Percentiles rank a stretch among this genome's conserved stretches.
These are phyloP conservation scores for Cordyceps javanica DNA, from an alignment of 2,329 filamentous ascomycete species.

Conservation along the genomic window DNA sequence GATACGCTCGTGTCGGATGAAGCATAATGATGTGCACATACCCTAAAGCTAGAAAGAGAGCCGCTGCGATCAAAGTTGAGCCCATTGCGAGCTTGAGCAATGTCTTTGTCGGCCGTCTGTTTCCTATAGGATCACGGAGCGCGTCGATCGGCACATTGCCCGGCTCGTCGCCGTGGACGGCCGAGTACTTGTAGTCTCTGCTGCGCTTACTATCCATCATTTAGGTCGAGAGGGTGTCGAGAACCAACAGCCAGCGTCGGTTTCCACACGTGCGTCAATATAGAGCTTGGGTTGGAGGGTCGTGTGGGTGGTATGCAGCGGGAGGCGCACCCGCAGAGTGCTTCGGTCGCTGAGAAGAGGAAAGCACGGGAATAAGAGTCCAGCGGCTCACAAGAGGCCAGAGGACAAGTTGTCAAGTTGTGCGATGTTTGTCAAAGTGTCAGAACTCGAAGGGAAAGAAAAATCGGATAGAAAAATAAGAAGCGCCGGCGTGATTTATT, in stretches of 20 bases:
- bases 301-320: background rate
- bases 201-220: slow-evolving; percentile 5
- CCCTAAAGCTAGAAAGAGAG: slow-evolving; percentile 2
- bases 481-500: no score
- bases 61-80: slow-evolving; percentile 5
- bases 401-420: background rate
- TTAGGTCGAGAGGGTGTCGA: background rate
- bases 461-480: background rate
- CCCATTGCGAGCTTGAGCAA: background rate
- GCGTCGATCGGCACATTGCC: background rate
- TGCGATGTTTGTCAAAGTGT: background rate
- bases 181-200: slow-evolving; percentile 7
- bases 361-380: background rate
- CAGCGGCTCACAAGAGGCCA: background rate
- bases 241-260: background rate
- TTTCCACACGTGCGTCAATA: slow-evolving; percentile 2
- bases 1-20: background rate
- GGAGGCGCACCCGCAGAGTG: background rate
- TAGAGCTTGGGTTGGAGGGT: background rate
- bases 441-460: background rate
- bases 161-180: slow-evolving; percentile 2
- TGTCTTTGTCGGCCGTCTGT: background rate
- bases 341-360: background rate
- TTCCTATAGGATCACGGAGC: background rate
- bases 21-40: background rate